phyloP scores from a whole-genome alignment of 2,329 filamentous ascomycete genomes.

The Hirsutella minnesotensis region DNA sequence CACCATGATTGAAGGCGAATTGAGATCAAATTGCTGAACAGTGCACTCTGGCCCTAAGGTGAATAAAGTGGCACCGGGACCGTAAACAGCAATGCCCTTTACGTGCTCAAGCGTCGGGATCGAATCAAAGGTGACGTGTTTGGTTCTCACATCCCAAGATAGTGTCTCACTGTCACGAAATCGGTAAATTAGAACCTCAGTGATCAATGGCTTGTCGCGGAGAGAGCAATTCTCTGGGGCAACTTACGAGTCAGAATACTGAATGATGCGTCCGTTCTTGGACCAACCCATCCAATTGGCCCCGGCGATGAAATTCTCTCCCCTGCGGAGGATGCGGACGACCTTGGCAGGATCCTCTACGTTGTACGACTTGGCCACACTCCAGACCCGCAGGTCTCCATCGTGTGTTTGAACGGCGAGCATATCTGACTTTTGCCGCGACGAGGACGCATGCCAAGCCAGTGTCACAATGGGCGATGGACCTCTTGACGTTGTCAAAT shows the following conservation, averaged over 20 bases:
- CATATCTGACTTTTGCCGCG: constrained; percentile 96
- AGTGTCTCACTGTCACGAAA: constrained; percentile 59
- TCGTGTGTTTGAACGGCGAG: constrained; percentile 84
- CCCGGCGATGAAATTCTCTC: constrained; percentile 59
- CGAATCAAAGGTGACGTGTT: constrained; percentile 81
- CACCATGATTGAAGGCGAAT: constrained; percentile 68
- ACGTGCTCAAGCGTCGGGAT: constrained; percentile 79
- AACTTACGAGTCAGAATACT: constrained; percentile 79
- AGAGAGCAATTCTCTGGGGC: constrained; percentile 11
- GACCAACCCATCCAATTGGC: constrained; percentile 98
- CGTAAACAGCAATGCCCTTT: constrained; percentile 74
- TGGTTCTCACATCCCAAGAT: constrained; percentile 97
- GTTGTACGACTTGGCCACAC: constrained; percentile 70
- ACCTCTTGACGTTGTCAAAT: constrained; percentile 68
- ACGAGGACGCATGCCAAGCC: constrained; percentile 92
- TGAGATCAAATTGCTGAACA: constrained; percentile 90
- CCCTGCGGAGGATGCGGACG: constrained; percentile 73
- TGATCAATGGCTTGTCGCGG: constrained; percentile 32
- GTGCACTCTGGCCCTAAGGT: constrained; percentile 80
- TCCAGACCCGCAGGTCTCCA: constrained; percentile 92
- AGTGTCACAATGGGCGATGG: constrained; percentile 82
- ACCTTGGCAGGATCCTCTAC: constrained; percentile 70
- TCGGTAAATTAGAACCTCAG: constrained; percentile 14
- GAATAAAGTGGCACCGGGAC: constrained; percentile 82
- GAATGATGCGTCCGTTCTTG: constrained; percentile 91